Evolutionary conservation across 2,329 filamentous ascomycete species (phyloP).

Genomic region (Biscogniauxia sp.): DNA sequence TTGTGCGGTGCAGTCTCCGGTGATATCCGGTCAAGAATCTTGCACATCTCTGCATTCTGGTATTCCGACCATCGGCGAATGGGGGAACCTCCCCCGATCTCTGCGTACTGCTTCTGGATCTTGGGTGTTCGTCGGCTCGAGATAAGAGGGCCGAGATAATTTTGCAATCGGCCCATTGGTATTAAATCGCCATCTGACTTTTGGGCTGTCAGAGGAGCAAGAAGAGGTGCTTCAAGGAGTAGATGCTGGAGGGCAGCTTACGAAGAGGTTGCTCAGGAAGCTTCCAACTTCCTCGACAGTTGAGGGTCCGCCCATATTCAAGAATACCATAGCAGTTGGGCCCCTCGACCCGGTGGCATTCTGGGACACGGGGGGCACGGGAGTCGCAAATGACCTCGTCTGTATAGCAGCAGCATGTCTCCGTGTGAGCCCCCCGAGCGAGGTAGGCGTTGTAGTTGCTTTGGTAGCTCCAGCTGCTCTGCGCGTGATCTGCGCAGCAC

Average conservation of each 20-base stretch:
- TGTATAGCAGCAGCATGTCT: conserved; percentile 32
- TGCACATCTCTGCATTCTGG: conserved; percentile 94
- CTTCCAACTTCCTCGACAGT: conserved; percentile 83
- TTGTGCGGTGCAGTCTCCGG: conserved; percentile 95
- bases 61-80: conserved; percentile 98
- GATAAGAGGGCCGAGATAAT: conserved; percentile 86
- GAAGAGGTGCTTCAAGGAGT: background rate
- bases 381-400: conserved; percentile 55
- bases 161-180: conserved; percentile 87
- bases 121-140: conserved; percentile 87
- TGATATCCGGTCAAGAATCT: conserved; percentile 85
- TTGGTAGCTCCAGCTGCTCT: conserved; percentile 25
- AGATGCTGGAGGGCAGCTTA: conserved; percentile 43
- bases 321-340: conserved; percentile 95
- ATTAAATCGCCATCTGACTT: conserved; percentile 92
- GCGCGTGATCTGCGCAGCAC: conserved; percentile 37
- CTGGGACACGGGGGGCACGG: conserved; percentile 76
- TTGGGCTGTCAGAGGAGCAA: conserved; percentile 15
- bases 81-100: conserved; percentile 94
- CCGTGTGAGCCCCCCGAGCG: conserved; percentile 21
- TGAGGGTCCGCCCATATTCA: conserved; percentile 97
- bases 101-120: conserved; percentile 92
- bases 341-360: conserved; percentile 68
- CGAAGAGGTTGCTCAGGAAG: conserved; percentile 90
- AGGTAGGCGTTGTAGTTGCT: conserved; percentile 23